Conservation (phyloP, 2,329 filamentous ascomycete genomes). For the Aaosphaeria arxii region DNA sequence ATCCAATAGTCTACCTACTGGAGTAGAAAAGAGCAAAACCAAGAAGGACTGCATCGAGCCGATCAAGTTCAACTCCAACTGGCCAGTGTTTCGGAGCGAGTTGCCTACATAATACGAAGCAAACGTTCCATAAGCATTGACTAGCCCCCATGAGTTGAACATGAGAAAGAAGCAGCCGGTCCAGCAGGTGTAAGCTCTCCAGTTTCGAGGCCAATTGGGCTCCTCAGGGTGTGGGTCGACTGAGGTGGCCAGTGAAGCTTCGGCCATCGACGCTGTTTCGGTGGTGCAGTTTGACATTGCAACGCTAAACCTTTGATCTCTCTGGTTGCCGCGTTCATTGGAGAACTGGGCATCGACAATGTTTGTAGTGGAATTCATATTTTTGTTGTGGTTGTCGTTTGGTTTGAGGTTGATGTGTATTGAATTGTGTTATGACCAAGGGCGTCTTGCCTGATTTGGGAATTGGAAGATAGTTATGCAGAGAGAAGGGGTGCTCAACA, state of each 20-base stretch:
- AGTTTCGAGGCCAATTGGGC: slow-evolving; percentile 44
- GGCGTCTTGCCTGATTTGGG: too few species aligned
- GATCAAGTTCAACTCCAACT: slow-evolving; percentile 46
- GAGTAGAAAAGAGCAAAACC: slow-evolving; percentile 44
- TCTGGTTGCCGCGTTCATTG: slow-evolving; percentile 16
- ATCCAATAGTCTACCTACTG: slow-evolving; percentile 49
- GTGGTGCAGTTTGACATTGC: slow-evolving; percentile 22
- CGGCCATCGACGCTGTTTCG: slow-evolving; percentile 20
- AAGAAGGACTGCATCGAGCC: slow-evolving; percentile 48
- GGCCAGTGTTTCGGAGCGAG: slow-evolving; percentile 39
- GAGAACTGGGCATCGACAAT: slow-evolving; percentile 1
- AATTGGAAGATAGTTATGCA: too few species aligned
- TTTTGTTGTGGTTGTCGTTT: too few species aligned
- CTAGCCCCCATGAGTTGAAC: slow-evolving; percentile 49
- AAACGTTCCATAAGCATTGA: slow-evolving; percentile 52
- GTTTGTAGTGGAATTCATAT: neutral
- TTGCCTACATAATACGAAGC: slow-evolving; percentile 48
- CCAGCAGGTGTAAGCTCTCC: slow-evolving; percentile 45
- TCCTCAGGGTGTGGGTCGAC: slow-evolving; percentile 14
- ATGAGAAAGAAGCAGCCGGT: slow-evolving; percentile 51
- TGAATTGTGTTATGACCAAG: too few species aligned
- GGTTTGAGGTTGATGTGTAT: too few species aligned
- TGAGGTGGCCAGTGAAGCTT: slow-evolving; percentile 10
- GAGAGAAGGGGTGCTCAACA: slow-evolving; percentile 13
- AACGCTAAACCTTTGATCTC: slow-evolving; percentile 16